A percentile compares a stretch with the other conserved stretches of the same genome.
phyloP scores from a whole-genome alignment of 352 stramenopile species.

The Pythium aquatile region DNA sequence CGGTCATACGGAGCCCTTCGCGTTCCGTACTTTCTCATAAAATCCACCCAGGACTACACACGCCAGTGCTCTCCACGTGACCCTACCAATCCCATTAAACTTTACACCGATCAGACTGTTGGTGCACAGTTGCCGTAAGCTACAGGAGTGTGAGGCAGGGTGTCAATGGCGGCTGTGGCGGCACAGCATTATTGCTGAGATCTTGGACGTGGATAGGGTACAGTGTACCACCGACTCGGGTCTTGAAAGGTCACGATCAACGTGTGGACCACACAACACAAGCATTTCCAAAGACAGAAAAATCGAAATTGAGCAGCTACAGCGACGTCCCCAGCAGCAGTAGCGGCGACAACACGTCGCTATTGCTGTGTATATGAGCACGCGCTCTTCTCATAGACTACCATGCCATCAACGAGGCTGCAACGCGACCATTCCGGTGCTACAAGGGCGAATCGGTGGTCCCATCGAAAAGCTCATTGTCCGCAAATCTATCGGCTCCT shows the following conservation, averaged over 20 bases:
- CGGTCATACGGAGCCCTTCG: not conserved
- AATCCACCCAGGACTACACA: not conserved
- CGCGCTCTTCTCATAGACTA: not conserved
- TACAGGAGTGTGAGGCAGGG: not conserved
- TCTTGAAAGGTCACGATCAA: constrained; percentile 19
- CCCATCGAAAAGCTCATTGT: not conserved
- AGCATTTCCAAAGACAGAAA: constrained; percentile 7
- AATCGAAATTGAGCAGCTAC: not conserved
- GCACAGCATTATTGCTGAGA: not conserved
- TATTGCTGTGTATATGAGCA: too few species aligned
- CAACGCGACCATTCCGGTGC: not conserved
- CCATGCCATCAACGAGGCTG: not conserved
- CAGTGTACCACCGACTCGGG: constrained; percentile 21
- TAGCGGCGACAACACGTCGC: too few species aligned
- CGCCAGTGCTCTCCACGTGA: constrained; percentile 1
- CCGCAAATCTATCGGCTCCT: not conserved
- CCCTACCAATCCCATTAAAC: constrained; percentile 16
- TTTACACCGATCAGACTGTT: constrained; percentile 5
- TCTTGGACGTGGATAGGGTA: constrained; percentile 7
- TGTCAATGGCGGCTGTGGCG: not conserved
- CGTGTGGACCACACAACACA: constrained; percentile 1
- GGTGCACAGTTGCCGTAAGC: not conserved
- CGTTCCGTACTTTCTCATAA: constrained; percentile 1
- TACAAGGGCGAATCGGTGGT: too few species aligned
- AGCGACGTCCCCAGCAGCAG: too few species aligned